Evolutionary conservation across 2,329 filamentous ascomycete species (phyloP).

Genomic region (Arthroderma uncinatum): DNA sequence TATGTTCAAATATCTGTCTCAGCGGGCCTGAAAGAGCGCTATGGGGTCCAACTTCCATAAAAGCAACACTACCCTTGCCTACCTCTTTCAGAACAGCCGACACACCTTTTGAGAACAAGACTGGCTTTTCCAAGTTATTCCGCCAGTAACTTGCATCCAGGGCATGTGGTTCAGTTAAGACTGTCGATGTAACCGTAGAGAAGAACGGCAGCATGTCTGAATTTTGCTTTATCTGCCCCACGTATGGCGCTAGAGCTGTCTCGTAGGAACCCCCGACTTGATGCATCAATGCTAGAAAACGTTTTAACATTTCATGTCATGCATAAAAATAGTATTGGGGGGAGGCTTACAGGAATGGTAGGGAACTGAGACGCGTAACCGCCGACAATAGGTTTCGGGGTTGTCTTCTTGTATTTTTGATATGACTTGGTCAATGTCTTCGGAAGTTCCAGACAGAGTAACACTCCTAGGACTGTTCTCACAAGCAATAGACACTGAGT

Average conservation of each 20-base stretch:
- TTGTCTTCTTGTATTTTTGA: background rate
- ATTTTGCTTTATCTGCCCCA: background rate
- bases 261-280: slow-evolving; percentile 10
- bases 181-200: background rate
- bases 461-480: slow-evolving; percentile 12
- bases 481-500: slow-evolving; percentile 11
- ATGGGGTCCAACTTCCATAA: slow-evolving; percentile 12
- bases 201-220: background rate
- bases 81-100: background rate
- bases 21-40: slow-evolving; percentile 7
- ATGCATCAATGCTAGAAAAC: slow-evolving; percentile 8
- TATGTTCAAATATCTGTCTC: background rate
- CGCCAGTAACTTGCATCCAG: slow-evolving; percentile 8
- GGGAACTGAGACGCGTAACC: slow-evolving; percentile 5
- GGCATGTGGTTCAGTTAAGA: too few relatives aligned
- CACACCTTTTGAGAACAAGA: slow-evolving; percentile 10
- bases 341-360: too few relatives aligned
- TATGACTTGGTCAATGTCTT: slow-evolving; percentile 2
- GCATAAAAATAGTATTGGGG: background rate
- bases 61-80: slow-evolving; percentile 1
- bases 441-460: slow-evolving; percentile 13
- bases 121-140: slow-evolving; percentile 12
- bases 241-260: background rate
- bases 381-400: slow-evolving; percentile 15
- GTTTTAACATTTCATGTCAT: background rate